Evolutionary conservation across 2,329 filamentous ascomycete genomes (phyloP).

Genomic region (Xenoacremonium recifei): DNA sequence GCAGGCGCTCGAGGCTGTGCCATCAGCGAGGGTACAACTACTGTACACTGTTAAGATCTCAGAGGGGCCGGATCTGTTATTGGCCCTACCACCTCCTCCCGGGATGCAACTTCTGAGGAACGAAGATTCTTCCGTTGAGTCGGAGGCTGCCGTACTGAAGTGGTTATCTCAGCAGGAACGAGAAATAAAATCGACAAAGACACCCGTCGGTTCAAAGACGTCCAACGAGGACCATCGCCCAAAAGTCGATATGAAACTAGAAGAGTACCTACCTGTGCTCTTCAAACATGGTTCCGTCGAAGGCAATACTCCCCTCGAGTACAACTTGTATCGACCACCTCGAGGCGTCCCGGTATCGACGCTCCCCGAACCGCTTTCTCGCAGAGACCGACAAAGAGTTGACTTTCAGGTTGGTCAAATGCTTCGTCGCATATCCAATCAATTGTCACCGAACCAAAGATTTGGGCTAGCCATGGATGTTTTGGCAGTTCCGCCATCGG

Average conservation of each 20-base stretch:
- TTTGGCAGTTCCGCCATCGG: constrained; percentile 19
- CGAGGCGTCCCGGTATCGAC: constrained; percentile 38
- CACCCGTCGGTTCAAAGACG: background rate
- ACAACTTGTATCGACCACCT: constrained; percentile 41
- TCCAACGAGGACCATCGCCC: background rate
- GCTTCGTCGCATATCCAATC: constrained; percentile 40
- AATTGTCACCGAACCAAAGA: constrained; percentile 44
- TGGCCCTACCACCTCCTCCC: constrained; percentile 43
- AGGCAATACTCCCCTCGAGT: constrained; percentile 33
- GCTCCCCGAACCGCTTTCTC: constrained; percentile 32
- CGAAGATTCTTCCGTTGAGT: constrained; percentile 42
- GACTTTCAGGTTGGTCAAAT: constrained; percentile 49
- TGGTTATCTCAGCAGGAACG: constrained; percentile 38
- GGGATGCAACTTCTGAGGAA: constrained; percentile 44
- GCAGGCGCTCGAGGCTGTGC: constrained; percentile 27
- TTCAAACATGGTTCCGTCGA: constrained; percentile 35
- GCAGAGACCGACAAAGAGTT: constrained; percentile 34
- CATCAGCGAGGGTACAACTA: constrained; percentile 38
- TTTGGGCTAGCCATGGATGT: constrained; percentile 42
- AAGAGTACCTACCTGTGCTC: constrained; percentile 38
- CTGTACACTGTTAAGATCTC: constrained; percentile 42
- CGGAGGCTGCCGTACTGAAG: constrained; percentile 44
- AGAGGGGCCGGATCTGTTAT: constrained; percentile 38
- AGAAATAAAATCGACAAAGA: constrained; percentile 14
- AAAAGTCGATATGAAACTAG: constrained; percentile 16